These are phyloP conservation scores for Yamadazyma oceani DNA, from an alignment of 1,139 yeast genomes.

Conservation along the genomic window DNA sequence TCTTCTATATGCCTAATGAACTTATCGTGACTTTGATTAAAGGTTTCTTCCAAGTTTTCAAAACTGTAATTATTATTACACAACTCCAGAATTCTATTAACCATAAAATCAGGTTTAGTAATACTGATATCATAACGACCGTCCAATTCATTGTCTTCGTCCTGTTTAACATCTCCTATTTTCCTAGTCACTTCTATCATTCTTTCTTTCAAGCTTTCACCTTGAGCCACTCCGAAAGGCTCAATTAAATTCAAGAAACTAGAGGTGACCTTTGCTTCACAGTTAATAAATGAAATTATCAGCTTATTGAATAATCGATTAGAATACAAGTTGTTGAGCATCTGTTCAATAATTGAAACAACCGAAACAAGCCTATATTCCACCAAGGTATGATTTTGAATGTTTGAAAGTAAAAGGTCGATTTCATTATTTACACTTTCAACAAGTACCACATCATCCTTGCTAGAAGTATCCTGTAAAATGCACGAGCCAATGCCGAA, in stretches of 20 bases:
- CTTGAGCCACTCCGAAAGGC: neutral
- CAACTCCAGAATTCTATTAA: neutral
- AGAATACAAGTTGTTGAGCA: neutral
- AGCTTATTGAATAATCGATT: neutral
- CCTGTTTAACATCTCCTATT: neutral
- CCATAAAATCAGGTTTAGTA: neutral
- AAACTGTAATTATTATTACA: slow-evolving; percentile 3
- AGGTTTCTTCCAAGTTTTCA: slow-evolving; percentile 5
- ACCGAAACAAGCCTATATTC: neutral
- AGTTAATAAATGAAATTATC: neutral
- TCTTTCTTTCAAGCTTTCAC: neutral
- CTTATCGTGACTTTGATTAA: neutral
- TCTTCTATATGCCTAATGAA: slow-evolving; percentile 1
- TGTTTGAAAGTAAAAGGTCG: neutral
- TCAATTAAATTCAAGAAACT: slow-evolving; percentile 5
- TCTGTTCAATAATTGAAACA: neutral
- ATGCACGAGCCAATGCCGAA: neutral
- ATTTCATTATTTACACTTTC: neutral
- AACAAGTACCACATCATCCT: too few relatives aligned
- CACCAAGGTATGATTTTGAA: neutral
- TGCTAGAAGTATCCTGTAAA: too few relatives aligned
- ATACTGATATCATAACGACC: slow-evolving; percentile 5
- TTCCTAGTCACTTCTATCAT: neutral
- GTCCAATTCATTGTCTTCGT: slow-evolving; percentile 7
- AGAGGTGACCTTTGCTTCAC: slow-evolving; percentile 4